Evolutionary conservation across 139 green algal species (phyloP), one percentile per base, ranked within the genome.

Genomic region (Micractinium conductrix): DNA sequence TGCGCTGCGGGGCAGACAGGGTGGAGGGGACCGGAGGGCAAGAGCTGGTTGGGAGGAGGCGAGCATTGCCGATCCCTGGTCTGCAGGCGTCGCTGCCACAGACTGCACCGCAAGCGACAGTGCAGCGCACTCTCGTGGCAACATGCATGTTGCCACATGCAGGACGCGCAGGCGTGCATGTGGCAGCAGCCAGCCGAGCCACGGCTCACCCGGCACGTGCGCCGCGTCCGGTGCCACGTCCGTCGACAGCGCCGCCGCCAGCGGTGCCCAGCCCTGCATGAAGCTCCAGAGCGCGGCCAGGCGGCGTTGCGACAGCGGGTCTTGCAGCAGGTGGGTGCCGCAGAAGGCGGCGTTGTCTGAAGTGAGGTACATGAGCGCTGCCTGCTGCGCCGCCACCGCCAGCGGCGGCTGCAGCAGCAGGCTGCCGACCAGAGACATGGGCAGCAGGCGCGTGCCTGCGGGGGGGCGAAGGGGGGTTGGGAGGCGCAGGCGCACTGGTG

Each of bases 361-460:
- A 14, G 69, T 55, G 4, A 53, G 10, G n/a, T 28, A 53, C 42
- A 78, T 50, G 28, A 78, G 42, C 43, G 45, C 28, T 43, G 42
- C 70, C 42, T 78, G 70, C 42, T 78, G 70, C 28, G 43, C 70
- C 70, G 58, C 42, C 42, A 78, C 70, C 42, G 70, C 70, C 70
- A 78, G 70, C 4, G 70, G 70, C 12, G 70, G 70, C 43, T 78
- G 70, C 12, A 50, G 28, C 28, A 78, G 70, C 42, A 58, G 26
- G 1, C 42, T 37, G 35, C 70, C 70, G 45, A 78, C 40, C 28
- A 78, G 42, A 1, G 70, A 26, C 70, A 78, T 78, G 10, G 70
- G 70, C 42, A 78, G 70, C 70, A 78, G 42, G 42, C 70, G 70
- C 42, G 70, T 78, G 43, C 70, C 70, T 78, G 70, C 26, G 30